These are phyloP conservation scores for Apiospora saccharicola DNA, from an alignment of 2,329 filamentous ascomycete genomes.

Conservation along the genomic window DNA sequence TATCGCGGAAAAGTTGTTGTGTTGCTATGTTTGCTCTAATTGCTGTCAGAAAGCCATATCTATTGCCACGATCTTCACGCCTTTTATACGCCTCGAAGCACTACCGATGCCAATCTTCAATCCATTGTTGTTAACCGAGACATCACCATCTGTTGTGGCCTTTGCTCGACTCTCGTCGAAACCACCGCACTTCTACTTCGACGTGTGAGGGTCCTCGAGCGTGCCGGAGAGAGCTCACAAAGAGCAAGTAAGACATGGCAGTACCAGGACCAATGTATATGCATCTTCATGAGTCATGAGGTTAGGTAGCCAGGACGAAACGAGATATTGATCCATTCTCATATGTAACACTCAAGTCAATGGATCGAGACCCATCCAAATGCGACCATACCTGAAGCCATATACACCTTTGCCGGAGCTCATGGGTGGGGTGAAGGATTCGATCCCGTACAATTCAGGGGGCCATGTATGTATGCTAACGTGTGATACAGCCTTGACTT, in stretches of 20 bases:
- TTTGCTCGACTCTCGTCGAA: not conserved
- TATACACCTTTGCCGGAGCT: not conserved
- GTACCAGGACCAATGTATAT: not conserved
- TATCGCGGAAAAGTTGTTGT: not conserved
- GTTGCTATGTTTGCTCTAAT: not conserved
- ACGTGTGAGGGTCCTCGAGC: not conserved
- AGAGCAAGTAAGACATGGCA: not conserved
- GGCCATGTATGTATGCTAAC: not conserved
- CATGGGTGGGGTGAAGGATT: not conserved
- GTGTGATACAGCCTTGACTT: not conserved
- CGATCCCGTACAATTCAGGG: not conserved
- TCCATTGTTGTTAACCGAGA: not conserved
- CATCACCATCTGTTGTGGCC: no score
- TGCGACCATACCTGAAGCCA: not conserved
- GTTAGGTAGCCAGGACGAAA: not conserved
- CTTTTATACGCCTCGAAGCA: not conserved
- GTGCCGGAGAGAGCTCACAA: not conserved
- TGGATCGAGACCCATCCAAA: not conserved
- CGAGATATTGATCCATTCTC: no score
- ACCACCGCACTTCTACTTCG: not conserved
- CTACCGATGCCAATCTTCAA: not conserved
- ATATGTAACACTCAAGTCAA: not conserved
- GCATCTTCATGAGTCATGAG: not conserved
- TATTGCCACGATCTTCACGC: not conserved
- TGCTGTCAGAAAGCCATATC: not conserved